Base-by-base conservation (phyloP, 1,284 basidiomycete species). In the Cryptococcus sp. region DNA sequence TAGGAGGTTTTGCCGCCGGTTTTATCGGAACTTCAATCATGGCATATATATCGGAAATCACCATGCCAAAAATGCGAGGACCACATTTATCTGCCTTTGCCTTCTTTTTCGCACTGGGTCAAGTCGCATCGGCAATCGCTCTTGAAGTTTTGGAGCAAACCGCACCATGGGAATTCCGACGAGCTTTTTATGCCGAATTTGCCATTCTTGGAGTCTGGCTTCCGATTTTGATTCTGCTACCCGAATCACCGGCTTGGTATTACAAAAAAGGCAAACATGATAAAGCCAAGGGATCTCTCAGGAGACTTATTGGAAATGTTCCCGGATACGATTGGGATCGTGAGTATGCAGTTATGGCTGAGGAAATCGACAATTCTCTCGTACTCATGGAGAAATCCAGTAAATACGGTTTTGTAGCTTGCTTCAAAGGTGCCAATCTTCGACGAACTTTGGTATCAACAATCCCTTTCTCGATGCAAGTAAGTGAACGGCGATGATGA, bases 41-140 rank as follows among this genome's bases (percentile, higher is more conserved):
- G 41, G 21, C 41, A 16, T 63, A 60, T 46, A 56, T 59, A 19
- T 54, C 56, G 16, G 61, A 63, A 52, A 54, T 66, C 18, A 55
- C 63, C 2, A 62, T 63, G 3, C 50, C 62, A 25, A 57, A 62
- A 39, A 48, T 58, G 13, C 52, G 63, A 25, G 65, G 65, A 31
- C 53, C 55, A 16, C 48, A 61, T 2, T 50, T 68, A 41, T 52
- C 55, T 16, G 52, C 53, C 32, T 63, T 59, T 50, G 58, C 43
- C 41, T 57, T 41, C 60, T 57, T 51, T 48, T 56, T 46, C 37
- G 53, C 55, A 3, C 34, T 63, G 4, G 56, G 61, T 22, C 46
- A 50, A 36, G 46, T 58, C 32, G 43, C 53, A 10, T 55, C 50
- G 14, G 48, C 58, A 7, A 52, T 60, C 46, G 55, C 43, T 18